Evolutionary conservation across 331 rosid genomes (phyloP).

Genomic region (Telfairia occidentalis): DNA sequence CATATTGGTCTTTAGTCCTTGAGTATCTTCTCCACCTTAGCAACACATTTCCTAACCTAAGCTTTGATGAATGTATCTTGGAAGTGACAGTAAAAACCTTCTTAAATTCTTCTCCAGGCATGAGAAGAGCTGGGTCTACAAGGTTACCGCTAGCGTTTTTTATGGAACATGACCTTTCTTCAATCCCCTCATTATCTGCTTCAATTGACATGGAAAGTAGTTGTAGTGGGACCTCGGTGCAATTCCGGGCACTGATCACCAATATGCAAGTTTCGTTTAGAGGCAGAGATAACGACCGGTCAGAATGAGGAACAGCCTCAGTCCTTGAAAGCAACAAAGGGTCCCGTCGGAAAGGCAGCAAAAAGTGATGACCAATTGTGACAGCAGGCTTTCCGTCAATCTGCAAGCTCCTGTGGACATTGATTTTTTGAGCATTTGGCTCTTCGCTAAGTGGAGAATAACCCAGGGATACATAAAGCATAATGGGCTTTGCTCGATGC

Average conservation of each 20-base stretch:
- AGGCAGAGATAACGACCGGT: conserved; percentile 46
- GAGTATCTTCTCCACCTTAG: conserved; percentile 74
- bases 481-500: conserved; percentile 81
- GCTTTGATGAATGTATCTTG: conserved; percentile 34
- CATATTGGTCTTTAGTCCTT: conserved; percentile 31
- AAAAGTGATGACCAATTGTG: conserved; percentile 44
- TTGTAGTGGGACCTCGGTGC: conserved; percentile 57
- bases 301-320: conserved; percentile 46
- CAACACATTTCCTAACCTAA: conserved; percentile 49
- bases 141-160: conserved; percentile 37
- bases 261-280: conserved; percentile 50
- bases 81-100: conserved; percentile 61
- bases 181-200: conserved; percentile 39
- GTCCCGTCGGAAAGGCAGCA: conserved; percentile 72
- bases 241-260: conserved; percentile 58
- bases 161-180: conserved; percentile 45
- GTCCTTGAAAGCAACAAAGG: conserved; percentile 63
- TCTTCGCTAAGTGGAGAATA: conserved; percentile 46
- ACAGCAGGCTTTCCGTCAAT: conserved; percentile 76
- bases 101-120: conserved; percentile 83
- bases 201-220: conserved; percentile 51
- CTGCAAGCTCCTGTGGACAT: conserved; percentile 88
- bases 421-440: conserved; percentile 44
- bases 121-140: conserved; percentile 38
- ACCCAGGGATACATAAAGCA: conserved; percentile 82